These are phyloP conservation scores for Senna tora DNA, from an alignment of 306 rosid genomes.

Conservation along the genomic window DNA sequence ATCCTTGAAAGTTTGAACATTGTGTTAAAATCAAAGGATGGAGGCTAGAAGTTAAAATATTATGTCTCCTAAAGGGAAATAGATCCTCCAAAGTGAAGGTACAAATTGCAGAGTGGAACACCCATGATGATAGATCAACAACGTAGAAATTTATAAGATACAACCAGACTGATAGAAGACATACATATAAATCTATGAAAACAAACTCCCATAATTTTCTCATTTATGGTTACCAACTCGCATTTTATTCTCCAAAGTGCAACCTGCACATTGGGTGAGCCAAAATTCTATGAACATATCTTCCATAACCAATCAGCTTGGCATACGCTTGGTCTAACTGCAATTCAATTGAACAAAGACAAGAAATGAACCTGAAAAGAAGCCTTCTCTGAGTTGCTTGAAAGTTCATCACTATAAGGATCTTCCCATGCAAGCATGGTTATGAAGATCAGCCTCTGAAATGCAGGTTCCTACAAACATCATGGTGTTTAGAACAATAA, in stretches of 20 bases:
- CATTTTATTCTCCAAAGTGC: background rate
- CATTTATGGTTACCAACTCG: background rate
- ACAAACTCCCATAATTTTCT: background rate
- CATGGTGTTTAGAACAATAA: slow-evolving; percentile 39
- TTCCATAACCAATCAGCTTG: slow-evolving; percentile 21
- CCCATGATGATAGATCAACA: slow-evolving; percentile 1
- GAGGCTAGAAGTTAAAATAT: background rate
- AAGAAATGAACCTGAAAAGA: slow-evolving; percentile 69
- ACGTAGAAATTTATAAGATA: background rate
- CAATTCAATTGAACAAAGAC: slow-evolving; percentile 32
- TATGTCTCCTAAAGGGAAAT: background rate
- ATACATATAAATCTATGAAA: background rate
- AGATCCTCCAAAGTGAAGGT: background rate
- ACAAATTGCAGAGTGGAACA: background rate
- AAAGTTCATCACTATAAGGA: slow-evolving; percentile 63
- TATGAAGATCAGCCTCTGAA: slow-evolving; percentile 84
- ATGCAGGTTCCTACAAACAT: slow-evolving; percentile 80
- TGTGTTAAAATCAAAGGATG: slow-evolving; percentile 23
- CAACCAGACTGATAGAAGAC: background rate
- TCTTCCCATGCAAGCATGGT: slow-evolving; percentile 98
- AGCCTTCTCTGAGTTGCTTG: slow-evolving; percentile 61
- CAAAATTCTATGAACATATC: slow-evolving; percentile 11
- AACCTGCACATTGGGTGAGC: background rate
- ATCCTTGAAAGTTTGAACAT: slow-evolving; percentile 11
- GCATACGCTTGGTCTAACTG: slow-evolving; percentile 8